Base-by-base conservation (phyloP, 768 basidiomycete genomes). In the Leucosporidium yakuticum region DNA sequence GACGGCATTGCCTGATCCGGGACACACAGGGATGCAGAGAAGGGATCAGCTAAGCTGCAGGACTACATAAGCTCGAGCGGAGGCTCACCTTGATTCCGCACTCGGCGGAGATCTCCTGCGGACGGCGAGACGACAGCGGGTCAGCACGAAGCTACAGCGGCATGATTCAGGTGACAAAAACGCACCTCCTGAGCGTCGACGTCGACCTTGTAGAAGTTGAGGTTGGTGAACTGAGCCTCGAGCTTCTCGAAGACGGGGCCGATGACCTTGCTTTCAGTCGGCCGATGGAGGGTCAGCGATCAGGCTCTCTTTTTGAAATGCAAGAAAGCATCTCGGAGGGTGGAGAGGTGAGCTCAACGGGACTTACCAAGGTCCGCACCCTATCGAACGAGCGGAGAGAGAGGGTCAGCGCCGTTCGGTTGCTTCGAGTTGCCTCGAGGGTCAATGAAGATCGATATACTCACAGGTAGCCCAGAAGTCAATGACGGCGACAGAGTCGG, bases 391-490 rank as follows among this genome's bases (percentile, higher is more conserved):
- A 44, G 39, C 65, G 63, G 34, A 23, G 15, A 58, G 47, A n/a
- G 19, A 15, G 50, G 54, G 49, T 11, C 2, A 58, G 58, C 21
- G n/a, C 54, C 53, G 9, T 36, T 5, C 44, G 4, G 49, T 27
- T 31, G 1, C 9, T 21, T 2, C 21, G 21, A 7, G 14, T 32
- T 34, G 15, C 27, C n/a, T 9, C 4, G 20, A 12, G 36, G 9
- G 8, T 9, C 29, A 62, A 4, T 15, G 29, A 17, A 17, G 29
- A 31, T 23, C 8, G 65, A 9, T 15, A 15, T 3, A 44, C 39
- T 44, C 39, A 44, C 88, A 88, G 3, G 84, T 83, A 50, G 88
- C 88, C 86, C 86, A 87, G 79, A 89, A 88, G 79, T 89, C 87
- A 74, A 89, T 81, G 23, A 87, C 76, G 70, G 81, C 78, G 69